Conservation (phyloP, 2,329 filamentous ascomycete genomes). For the Fusarium avenaceum region DNA sequence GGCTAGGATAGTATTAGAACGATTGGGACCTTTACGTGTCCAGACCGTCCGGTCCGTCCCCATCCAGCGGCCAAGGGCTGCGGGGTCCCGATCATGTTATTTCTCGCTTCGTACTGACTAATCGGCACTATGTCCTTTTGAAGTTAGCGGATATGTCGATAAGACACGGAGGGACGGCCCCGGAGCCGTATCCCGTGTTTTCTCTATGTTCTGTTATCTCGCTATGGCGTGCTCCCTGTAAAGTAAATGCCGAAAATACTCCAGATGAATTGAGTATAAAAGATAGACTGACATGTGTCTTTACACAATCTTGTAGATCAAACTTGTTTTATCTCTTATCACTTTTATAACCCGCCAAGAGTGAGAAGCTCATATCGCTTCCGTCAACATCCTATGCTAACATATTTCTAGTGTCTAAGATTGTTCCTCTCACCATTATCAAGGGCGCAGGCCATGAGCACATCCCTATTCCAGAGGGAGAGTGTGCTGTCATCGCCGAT, state of each 20-base stretch:
- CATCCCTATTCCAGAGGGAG: conserved; percentile 32
- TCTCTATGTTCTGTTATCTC: background rate
- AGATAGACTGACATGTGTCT: background rate
- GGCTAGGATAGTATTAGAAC: background rate
- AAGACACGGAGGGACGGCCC: conserved; percentile 15
- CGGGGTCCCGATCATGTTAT: conserved; percentile 25
- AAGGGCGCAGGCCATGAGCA: conserved; percentile 39
- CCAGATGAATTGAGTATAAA: background rate
- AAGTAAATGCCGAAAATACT: too few relatives aligned
- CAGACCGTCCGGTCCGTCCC: background rate
- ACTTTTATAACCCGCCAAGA: background rate
- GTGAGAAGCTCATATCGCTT: background rate
- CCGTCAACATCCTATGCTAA: background rate
- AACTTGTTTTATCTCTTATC: background rate
- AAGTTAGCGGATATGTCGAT: background rate
- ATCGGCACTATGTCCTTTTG: accelerated
- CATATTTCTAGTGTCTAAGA: conserved; percentile 26
- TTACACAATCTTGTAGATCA: accelerated
- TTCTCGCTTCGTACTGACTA: background rate
- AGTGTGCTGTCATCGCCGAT: conserved; percentile 32
- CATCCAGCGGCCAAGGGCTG: conserved; percentile 1
- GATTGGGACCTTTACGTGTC: background rate
- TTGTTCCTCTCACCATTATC: conserved; percentile 40
- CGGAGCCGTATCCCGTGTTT: conserved; percentile 18
- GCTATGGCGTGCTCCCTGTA: too few relatives aligned